Base-by-base conservation (phyloP, 1,284 basidiomycete genomes). In the Phylloporus gajari region DNA sequence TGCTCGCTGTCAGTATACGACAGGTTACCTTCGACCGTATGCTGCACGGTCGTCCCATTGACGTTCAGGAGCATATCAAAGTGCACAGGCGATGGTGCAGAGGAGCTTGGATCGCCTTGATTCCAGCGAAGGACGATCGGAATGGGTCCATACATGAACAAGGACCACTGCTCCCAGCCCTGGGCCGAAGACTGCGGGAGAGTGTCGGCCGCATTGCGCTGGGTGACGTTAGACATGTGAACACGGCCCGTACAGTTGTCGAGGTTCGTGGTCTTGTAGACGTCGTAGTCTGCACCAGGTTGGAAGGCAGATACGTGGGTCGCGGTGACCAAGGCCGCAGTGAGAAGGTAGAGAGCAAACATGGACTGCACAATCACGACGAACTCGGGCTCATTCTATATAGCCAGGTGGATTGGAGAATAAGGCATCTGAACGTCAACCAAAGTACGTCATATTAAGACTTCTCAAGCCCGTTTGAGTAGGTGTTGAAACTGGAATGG, bases 101-200 rank as follows among this genome's bases (percentile, higher is more conserved):
- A 32, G 5, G n/a, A n/a, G 27, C 65, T 67, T 4, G 65, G 65
- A n/a, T 58, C 12, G 17, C 65, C 65, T 9, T 67, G 38, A 40
- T 58, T 67, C 65, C 65, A 67, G 21, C 40, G 56, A 17, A 67
- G 38, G 38, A 67, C 30, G n/a, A 44, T 5, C 27, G 65, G 53
- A 53, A 44, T 3, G 5, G 65, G 44, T 6, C 65, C 65, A 19
- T 67, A 40, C 9, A 67, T 21, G 65, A 59, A 59, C 40, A 67
- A 32, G 19, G 65, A 58, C 65, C 65, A 67, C 27, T 67, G 65
- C 21, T 67, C 65, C 65, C 65, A 67, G 4, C 53, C 65, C n/a
- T 56, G 13, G n/a, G 65, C 15, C 15, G 38, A n/a, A 30, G 44
- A 58, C 65, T 67, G 65, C 3, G 65, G 65, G 35, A 67, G 65